Percentiles rank a stretch among this genome's conserved stretches.
These are phyloP conservation scores for Musa itinerans DNA, from an alignment of 176 grass and related monocot species.

Conservation along the genomic window DNA sequence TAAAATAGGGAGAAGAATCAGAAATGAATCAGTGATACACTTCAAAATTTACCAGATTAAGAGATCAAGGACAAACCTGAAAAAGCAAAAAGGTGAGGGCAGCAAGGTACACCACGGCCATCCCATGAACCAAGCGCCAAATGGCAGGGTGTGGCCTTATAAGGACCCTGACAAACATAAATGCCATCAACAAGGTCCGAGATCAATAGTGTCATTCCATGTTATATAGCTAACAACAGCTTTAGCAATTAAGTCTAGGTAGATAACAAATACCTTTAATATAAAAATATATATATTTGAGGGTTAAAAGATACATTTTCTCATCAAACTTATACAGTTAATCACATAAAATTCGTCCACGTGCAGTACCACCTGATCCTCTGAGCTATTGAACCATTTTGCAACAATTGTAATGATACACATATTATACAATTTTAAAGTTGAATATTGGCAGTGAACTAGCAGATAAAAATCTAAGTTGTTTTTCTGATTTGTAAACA, in stretches of 20 bases:
- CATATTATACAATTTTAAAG: not conserved
- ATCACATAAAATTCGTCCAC: not conserved
- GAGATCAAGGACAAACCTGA: conserved; percentile 45
- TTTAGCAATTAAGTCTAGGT: too few species aligned
- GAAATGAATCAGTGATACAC: not conserved
- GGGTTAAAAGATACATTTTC: not conserved
- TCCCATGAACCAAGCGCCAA: conserved; percentile 95
- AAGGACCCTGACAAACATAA: conserved; percentile 53
- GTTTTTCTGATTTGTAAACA: not conserved
- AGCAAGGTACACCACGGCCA: conserved; percentile 93
- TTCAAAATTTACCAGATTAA: conserved; percentile 3
- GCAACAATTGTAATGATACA: not conserved
- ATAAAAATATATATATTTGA: too few species aligned
- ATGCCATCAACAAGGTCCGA: not conserved
- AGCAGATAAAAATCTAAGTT: not conserved
- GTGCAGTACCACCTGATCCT: not conserved
- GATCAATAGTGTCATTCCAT: not conserved
- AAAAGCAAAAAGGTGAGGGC: conserved; percentile 98
- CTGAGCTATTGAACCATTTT: not conserved
- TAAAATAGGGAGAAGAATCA: not conserved
- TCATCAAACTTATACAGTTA: not conserved
- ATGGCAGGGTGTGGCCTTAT: conserved; percentile 98
- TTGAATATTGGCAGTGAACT: not conserved
- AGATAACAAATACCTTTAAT: too few species aligned
- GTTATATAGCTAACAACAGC: too few species aligned